Evolutionary conservation across 192 early-diverging fungal species (phyloP), one percentile per base, ranked within the genome.

Genomic region (Paraglomus occultum): DNA sequence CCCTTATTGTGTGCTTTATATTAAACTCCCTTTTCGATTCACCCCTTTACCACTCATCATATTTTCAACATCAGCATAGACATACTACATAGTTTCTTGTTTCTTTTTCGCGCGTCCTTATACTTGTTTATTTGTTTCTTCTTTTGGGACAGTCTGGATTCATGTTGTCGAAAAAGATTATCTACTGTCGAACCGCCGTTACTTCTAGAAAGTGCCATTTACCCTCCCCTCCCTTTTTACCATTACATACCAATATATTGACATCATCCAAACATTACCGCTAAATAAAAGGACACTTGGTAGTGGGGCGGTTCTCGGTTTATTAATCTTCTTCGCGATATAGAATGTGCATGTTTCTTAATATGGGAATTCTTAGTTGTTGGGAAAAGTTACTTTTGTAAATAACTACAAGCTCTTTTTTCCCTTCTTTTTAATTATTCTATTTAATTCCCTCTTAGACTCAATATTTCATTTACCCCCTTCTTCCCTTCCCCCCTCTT

Each of bases 21-120:
- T 67, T 65, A 43, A 51, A 71, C 51, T 73, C 54, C 66, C 60
- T 45, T 54, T 53, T 70, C 42, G 46, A 60, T 73, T 31, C 46
- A 72, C 78, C 40, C 71, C 82, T 11, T 55, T 77, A 20, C 64
- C 80, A 20, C 76, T 78, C 9, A 74, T 78, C 9, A 74, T 84
- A 63, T 79, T 81, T 58, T 82, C 49, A 50, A 50, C 82, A 68
- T 46, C 79, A 47, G 79, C 80, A 23, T 81, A 80, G 61, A 73
- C 73, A 14, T 77, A 76, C 31, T 31, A 31, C 31, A 31, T 31
- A 3, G 31, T 31, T 31, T 31, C 31, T 31, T 31, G 31, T 31
- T 31, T 31, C 3, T 31, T 31, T 31, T 31, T 31, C 31, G 31
- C 31, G 31, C 31, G 31, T 31, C 31, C 31, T 31, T 31, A 31